Evolutionary conservation across 2,329 filamentous ascomycete species (phyloP).

Genomic region (Trichoderma asperellum): DNA sequence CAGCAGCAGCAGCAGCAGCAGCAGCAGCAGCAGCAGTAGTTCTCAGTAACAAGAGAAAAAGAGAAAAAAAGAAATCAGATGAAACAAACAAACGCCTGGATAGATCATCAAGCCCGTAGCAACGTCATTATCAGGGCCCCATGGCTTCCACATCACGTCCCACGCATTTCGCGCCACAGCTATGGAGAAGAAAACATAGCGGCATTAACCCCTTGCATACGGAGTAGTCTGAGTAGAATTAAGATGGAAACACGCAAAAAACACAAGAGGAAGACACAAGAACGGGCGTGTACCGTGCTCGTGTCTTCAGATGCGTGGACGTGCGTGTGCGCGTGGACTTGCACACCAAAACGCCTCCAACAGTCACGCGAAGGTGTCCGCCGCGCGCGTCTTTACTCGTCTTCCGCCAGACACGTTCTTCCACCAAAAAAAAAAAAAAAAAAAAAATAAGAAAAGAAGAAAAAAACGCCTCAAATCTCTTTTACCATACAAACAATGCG

Average conservation of each 20-base stretch:
- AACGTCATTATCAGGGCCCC: not conserved
- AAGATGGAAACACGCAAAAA: not conserved
- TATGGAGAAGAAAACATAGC: not conserved
- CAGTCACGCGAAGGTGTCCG: constrained; percentile 11
- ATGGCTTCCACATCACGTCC: not conserved
- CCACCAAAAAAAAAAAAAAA: not conserved
- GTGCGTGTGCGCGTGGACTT: constrained; percentile 1
- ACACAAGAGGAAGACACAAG: not conserved
- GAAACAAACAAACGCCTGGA: constrained; percentile 1
- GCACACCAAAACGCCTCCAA: not conserved
- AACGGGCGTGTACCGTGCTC: constrained; percentile 10
- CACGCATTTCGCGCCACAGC: not conserved
- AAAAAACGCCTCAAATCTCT: not conserved
- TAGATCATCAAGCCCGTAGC: not conserved
- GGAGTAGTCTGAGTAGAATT: not conserved
- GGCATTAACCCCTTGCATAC: not conserved
- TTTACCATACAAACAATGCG: not conserved
- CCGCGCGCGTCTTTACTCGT: constrained; percentile 7
- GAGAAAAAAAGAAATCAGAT: constrained; percentile 1
- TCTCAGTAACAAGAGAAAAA: not conserved
- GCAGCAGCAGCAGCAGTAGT: not conserved
- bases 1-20: not conserved
- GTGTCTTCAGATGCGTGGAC: not conserved
- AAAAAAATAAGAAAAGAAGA: not conserved
- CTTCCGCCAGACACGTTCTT: not conserved